These are phyloP conservation scores for Fusarium devonianum DNA, from an alignment of 2,329 filamentous ascomycete species.

Conservation along the genomic window DNA sequence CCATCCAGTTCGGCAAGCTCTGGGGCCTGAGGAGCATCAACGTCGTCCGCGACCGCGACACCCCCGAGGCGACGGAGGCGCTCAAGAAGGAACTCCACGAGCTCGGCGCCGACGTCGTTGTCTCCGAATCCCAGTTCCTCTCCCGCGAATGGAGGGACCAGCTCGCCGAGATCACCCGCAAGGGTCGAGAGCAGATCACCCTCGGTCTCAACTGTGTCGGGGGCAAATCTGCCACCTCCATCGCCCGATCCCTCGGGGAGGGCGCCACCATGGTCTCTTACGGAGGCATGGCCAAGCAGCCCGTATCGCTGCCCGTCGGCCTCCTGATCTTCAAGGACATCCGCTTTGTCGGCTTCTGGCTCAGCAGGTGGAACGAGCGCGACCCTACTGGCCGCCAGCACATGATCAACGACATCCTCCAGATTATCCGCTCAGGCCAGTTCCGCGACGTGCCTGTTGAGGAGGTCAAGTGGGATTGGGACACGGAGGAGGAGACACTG, in stretches of 20 bases:
- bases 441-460: conserved; percentile 87
- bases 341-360: conserved; percentile 91
- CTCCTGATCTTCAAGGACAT: conserved; percentile 94
- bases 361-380: conserved; percentile 84
- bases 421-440: conserved; percentile 74
- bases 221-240: conserved; percentile 79
- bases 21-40: conserved; percentile 95
- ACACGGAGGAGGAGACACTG: conserved; percentile 74
- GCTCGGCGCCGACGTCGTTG: conserved; percentile 64
- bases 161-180: conserved; percentile 71
- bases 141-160: conserved; percentile 67
- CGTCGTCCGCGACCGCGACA: conserved; percentile 77
- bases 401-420: conserved; percentile 85
- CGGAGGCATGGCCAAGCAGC: conserved; percentile 92
- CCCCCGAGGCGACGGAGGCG: conserved; percentile 67
- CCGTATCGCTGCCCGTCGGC: conserved; percentile 80
- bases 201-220: conserved; percentile 94
- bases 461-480: conserved; percentile 82
- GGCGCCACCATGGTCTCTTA: conserved; percentile 87
- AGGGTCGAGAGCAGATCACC: conserved; percentile 73
- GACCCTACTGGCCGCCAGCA: conserved; percentile 76
- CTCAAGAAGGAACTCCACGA: conserved; percentile 59
- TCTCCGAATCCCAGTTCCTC: conserved; percentile 63
- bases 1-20: conserved; percentile 83
- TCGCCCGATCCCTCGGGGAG: conserved; percentile 76